These are phyloP conservation scores for Penicillium mononematosum DNA, from an alignment of 495 filamentous ascomycete species.

Conservation along the genomic window DNA sequence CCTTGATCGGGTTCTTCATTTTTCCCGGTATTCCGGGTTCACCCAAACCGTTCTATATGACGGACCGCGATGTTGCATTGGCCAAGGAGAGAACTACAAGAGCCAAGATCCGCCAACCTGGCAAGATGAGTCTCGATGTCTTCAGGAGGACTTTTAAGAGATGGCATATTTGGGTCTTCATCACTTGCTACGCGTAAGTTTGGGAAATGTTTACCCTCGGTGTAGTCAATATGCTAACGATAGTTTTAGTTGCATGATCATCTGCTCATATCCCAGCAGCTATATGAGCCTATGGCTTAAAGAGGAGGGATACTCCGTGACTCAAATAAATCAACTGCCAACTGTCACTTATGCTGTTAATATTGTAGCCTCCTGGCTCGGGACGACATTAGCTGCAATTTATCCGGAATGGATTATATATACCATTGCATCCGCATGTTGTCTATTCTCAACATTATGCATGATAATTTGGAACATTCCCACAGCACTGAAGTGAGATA, in stretches of 20 bases:
- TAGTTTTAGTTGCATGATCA: slow-evolving; percentile 40
- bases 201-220: neutral
- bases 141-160: slow-evolving; percentile 41
- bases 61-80: slow-evolving; percentile 34
- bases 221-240: neutral
- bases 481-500: slow-evolving; percentile 37
- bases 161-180: slow-evolving; percentile 53
- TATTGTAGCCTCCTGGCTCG: slow-evolving; percentile 47
- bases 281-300: slow-evolving; percentile 53
- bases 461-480: slow-evolving; percentile 50
- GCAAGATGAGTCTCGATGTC: slow-evolving; percentile 39
- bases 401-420: slow-evolving; percentile 48
- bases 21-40: slow-evolving; percentile 51
- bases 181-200: slow-evolving; percentile 44
- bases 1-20: slow-evolving; percentile 42
- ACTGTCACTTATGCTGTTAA: slow-evolving; percentile 44
- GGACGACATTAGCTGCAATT: slow-evolving; percentile 44
- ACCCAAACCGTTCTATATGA: slow-evolving; percentile 42
- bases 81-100: slow-evolving; percentile 35
- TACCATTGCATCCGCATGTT: slow-evolving; percentile 29
- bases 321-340: slow-evolving; percentile 47
- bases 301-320: slow-evolving; percentile 44
- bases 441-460: slow-evolving; percentile 41
- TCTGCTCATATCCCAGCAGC: slow-evolving; percentile 35
- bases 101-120: slow-evolving; percentile 33